These are phyloP conservation scores for Picea abies DNA, from an alignment of 83 land plant genomes.

Conservation along the genomic window DNA sequence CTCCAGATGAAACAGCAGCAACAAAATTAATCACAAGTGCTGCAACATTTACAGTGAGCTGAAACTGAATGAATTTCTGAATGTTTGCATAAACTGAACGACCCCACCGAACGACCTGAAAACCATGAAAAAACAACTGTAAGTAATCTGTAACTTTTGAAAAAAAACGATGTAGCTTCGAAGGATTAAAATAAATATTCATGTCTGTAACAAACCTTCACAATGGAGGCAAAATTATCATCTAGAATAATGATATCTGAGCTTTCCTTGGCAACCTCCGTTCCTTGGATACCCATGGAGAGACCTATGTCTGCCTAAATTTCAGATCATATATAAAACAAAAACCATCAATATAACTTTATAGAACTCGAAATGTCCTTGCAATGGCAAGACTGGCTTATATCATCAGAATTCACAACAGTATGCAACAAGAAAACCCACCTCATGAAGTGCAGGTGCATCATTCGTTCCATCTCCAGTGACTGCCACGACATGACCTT, in stretches of 20 bases:
- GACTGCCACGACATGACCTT: conserved; percentile 83
- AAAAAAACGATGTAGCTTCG: background rate
- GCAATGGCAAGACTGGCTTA: background rate
- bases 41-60: conserved; percentile 94
- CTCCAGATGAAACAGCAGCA: conserved; percentile 74
- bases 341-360: background rate
- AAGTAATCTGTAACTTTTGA: background rate
- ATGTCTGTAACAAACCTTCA: conserved; percentile 52
- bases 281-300: conserved; percentile 90
- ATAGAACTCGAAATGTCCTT: background rate
- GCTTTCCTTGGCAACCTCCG: conserved; percentile 95
- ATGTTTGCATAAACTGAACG: conserved; percentile 95
- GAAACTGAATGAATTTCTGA: conserved; percentile 96
- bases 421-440: conserved; percentile 8
- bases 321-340: conserved; percentile 5
- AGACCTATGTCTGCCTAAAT: conserved; percentile 89
- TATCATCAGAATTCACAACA: background rate
- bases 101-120: conserved; percentile 80
- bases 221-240: conserved; percentile 88
- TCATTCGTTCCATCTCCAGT: conserved; percentile 98
- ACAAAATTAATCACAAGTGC: conserved; percentile 88
- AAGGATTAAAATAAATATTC: background rate
- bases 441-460: conserved; percentile 93
- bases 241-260: conserved; percentile 91
- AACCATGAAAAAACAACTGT: background rate